Evolutionary conservation across 2,329 filamentous ascomycete genomes (phyloP).

Genomic region (Diaporthe sp.): DNA sequence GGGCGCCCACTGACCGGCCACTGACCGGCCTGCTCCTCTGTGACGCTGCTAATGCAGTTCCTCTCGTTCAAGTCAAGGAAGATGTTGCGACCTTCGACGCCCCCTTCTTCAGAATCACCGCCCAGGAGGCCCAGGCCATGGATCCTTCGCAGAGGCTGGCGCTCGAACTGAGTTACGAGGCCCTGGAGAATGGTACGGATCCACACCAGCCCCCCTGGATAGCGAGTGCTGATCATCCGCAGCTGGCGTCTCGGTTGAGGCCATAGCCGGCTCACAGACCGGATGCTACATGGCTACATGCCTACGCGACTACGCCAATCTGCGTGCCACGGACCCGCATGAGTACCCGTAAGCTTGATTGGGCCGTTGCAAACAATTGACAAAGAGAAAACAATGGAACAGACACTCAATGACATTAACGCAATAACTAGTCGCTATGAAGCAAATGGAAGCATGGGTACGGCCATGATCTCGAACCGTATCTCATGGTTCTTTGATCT

Average conservation of each 20-base stretch:
- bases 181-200: conserved; percentile 8
- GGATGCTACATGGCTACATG: conserved; percentile 34
- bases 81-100: conserved; percentile 25
- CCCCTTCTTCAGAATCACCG: conserved; percentile 4
- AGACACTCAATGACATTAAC: not conserved
- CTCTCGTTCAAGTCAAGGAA: conserved; percentile 4
- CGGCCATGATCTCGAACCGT: conserved; percentile 55
- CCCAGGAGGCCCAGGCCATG: conserved; percentile 18
- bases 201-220: not conserved
- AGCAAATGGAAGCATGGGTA: conserved; percentile 42
- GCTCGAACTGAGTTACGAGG: conserved; percentile 12
- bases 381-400: not conserved
- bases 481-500: conserved; percentile 59
- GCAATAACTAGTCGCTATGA: conserved; percentile 14
- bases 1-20: not conserved
- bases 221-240: conserved; percentile 1
- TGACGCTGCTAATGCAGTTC: conserved; percentile 21
- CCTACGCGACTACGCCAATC: conserved; percentile 1
- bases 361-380: not conserved
- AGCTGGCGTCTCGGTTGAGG: conserved; percentile 25
- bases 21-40: conserved; percentile 3
- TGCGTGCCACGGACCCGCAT: conserved; percentile 22
- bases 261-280: conserved; percentile 22
- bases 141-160: conserved; percentile 17
- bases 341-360: conserved; percentile 16